Evolutionary conservation across 169 alveolate species (phyloP).

Genomic region (Eimeria zaria): DNA sequence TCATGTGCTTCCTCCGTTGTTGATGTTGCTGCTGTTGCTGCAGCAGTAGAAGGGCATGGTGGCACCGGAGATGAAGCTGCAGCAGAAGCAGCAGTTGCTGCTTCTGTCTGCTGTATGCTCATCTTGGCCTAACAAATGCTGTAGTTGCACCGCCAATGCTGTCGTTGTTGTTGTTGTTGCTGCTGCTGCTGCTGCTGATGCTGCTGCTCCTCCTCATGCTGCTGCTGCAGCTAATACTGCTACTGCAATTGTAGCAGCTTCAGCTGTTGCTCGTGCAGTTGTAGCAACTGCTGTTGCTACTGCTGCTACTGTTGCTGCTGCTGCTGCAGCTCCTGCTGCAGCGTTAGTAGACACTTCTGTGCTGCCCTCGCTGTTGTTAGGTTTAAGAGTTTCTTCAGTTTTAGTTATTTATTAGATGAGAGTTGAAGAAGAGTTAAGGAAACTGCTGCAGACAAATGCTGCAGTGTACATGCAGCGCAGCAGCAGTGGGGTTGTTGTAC

Average conservation of each 20-base stretch:
- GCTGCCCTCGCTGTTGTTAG: too few species aligned
- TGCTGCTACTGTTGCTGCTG: too few species aligned
- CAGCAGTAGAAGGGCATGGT: background rate
- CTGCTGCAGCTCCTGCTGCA: slow-evolving; percentile 5
- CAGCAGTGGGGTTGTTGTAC: too few species aligned
- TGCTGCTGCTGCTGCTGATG: background rate
- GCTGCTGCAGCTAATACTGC: background rate
- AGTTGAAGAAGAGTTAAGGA: too few species aligned
- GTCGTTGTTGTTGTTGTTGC: background rate
- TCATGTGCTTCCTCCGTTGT: background rate
- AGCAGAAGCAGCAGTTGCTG: background rate
- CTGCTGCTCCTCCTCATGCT: background rate
- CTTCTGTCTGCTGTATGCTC: background rate
- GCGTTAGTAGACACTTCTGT: too few species aligned
- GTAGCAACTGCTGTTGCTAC: background rate
- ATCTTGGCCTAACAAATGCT: too few species aligned
- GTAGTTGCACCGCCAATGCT: too few species aligned
- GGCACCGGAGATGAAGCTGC: background rate
- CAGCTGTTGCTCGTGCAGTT: background rate
- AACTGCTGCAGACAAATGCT: too few species aligned
- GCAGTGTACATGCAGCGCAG: too few species aligned
- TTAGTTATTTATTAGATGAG: too few species aligned
- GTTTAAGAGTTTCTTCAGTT: too few species aligned
- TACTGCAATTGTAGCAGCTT: background rate
- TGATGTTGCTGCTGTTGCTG: background rate